Base-by-base conservation (phyloP, 805 yeast genomes). In the Lipomyces lipofer region DNA sequence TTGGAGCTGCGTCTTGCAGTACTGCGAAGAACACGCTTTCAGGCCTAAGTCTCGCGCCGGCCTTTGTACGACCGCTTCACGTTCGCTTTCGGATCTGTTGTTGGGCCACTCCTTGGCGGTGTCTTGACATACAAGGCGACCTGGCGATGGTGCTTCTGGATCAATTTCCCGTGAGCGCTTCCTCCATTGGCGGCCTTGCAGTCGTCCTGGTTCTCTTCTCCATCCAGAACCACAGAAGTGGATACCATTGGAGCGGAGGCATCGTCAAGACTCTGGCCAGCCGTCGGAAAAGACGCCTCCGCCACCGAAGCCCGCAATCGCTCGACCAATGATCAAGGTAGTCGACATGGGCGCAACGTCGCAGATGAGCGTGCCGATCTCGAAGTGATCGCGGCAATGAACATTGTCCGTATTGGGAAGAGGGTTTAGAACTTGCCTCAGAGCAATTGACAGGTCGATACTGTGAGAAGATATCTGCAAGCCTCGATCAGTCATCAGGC, bases 271-370 rank as follows among this genome's bases (percentile, higher is more conserved):
- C n/a, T n/a, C n/a, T n/a, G n/a, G n/a, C n/a, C n/a, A n/a, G n/a
- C n/a, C n/a, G n/a, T n/a, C n/a, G n/a, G n/a, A n/a, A n/a, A 80
- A 83, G 43, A 84, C 75, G 25, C 86, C 86, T 35, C 86, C 84
- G 12, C 83, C 88, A 15, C 91, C 92, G 29, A 82, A 63, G 49
- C 92, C 92, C 49, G 82, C 82, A 19, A 86, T 70, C 5, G 81
- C 82, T 64, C 91, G 74, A 1, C 89, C 91, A 2, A 82, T 87
- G 55, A 86, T 83, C 44, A 86, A 68, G 75, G 79, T 77, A 51
- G 75, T 71, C 82, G 85, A 84, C 30, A 47, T 30, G 4, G 48
- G 43, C 10, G 55, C 54, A 10, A 28, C 22, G 10, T 29, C 55
- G 47, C 55, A 53, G 25, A 51, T 21, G 29, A 28, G 35, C 19